Evolutionary conservation across 768 basidiomycete genomes (phyloP).

Genomic region (Termitomyces sp.): DNA sequence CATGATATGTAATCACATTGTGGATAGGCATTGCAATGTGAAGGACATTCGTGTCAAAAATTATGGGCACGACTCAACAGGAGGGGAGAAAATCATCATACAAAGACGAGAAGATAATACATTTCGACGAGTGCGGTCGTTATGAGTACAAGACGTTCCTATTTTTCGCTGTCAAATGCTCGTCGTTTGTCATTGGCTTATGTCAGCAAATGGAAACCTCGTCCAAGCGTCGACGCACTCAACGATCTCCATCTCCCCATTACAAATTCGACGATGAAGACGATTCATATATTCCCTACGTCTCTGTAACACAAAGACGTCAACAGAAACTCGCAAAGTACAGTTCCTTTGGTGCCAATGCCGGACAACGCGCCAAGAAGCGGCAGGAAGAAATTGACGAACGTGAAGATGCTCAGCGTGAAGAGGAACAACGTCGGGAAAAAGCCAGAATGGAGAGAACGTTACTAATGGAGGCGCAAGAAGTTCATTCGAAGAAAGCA

Average conservation of each 20-base stretch:
- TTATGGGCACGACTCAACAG: no score
- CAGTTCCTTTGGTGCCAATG: conserved; percentile 50
- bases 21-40: background rate
- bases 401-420: conserved; percentile 68
- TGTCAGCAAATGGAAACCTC: conserved; percentile 27
- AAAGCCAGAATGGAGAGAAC: conserved; percentile 81
- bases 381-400: conserved; percentile 63
- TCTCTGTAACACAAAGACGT: conserved; percentile 82
- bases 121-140: no score
- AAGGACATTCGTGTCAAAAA: no score
- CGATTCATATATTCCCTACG: conserved; percentile 74
- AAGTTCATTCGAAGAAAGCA: conserved; percentile 82
- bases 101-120: no score
- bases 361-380: conserved; percentile 42
- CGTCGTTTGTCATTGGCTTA: background rate
- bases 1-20: background rate
- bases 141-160: background rate
- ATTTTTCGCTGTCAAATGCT: background rate
- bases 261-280: conserved; percentile 62
- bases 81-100: no score
- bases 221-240: conserved; percentile 45
- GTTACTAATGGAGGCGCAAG: conserved; percentile 88
- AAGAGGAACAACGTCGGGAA: conserved; percentile 73
- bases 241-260: conserved; percentile 52
- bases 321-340: conserved; percentile 77